Conservation (phyloP, 169 alveolate genomes). For the Theileria orientalis region DNA sequence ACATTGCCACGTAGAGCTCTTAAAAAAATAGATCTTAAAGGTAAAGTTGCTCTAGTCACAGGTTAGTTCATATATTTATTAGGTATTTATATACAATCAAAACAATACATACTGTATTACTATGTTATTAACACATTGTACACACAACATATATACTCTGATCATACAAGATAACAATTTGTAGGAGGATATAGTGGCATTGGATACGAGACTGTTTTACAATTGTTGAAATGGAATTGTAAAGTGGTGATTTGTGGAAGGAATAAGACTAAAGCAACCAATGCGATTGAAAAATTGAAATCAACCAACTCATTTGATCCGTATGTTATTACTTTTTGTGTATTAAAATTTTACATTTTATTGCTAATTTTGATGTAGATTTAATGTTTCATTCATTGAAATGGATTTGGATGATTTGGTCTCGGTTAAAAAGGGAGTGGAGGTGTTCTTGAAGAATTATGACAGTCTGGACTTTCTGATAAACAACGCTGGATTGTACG, state of each 20-base stretch:
- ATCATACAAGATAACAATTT: background rate
- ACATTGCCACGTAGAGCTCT: background rate
- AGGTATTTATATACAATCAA: too few species aligned
- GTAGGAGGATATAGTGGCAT: conserved; percentile 51
- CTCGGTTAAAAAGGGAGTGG: conserved; percentile 32
- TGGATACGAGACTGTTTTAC: conserved; percentile 34
- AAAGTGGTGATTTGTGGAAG: conserved; percentile 48
- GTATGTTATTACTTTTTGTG: conserved; percentile 1
- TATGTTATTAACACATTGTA: too few species aligned
- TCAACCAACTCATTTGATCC: conserved; percentile 15
- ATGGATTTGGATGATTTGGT: conserved; percentile 44
- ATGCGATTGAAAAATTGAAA: conserved; percentile 36
- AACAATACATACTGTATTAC: conserved; percentile 2
- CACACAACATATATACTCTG: too few species aligned
- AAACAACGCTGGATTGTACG: conserved; percentile 50
- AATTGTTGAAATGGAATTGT: conserved; percentile 44
- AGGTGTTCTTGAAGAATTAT: conserved; percentile 9
- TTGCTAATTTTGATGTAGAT: conserved; percentile 1
- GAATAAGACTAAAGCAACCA: conserved; percentile 46
- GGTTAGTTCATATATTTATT: too few species aligned
- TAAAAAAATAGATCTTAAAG: conserved; percentile 1
- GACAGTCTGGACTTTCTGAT: conserved; percentile 40
- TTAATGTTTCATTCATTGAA: conserved; percentile 36
- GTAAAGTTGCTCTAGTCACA: conserved; percentile 22
- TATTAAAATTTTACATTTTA: background rate